Evolutionary conservation across 2,329 filamentous ascomycete genomes (phyloP).

Genomic region (Colletotrichum nymphaeae): DNA sequence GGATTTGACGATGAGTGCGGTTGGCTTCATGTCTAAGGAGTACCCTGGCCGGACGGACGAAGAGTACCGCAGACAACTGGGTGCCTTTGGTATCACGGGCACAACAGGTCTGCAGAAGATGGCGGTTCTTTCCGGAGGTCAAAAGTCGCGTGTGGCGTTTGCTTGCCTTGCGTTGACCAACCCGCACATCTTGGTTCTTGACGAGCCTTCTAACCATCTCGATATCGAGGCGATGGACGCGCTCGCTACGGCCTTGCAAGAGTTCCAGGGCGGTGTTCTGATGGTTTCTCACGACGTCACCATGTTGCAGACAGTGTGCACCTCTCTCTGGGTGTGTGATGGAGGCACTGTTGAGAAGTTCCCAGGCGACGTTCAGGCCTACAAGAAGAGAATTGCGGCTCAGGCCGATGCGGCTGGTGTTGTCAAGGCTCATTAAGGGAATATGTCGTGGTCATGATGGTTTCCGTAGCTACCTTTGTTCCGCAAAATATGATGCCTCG

Average conservation of each 20-base stretch:
- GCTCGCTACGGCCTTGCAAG: conserved; percentile 82
- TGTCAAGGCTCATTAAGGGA: conserved; percentile 70
- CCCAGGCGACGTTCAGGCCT: conserved; percentile 91
- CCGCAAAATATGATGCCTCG: neutral
- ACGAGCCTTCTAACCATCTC: conserved; percentile 98
- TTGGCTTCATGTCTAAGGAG: conserved; percentile 94
- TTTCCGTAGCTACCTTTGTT: neutral
- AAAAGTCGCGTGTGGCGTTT: conserved; percentile 98
- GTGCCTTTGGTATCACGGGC: conserved; percentile 89
- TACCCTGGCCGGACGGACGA: conserved; percentile 95
- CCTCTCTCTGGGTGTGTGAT: conserved; percentile 95
- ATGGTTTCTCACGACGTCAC: conserved; percentile 99
- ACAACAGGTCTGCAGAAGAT: conserved; percentile 98
- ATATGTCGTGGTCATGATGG: neutral
- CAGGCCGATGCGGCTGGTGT: conserved; percentile 92
- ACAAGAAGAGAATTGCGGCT: conserved; percentile 95
- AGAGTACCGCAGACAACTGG: conserved; percentile 94
- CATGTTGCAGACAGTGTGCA: conserved; percentile 97
- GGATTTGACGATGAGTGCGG: conserved; percentile 88
- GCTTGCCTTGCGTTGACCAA: conserved; percentile 94
- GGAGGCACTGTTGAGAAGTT: conserved; percentile 95
- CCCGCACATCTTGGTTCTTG: conserved; percentile 96
- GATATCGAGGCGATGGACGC: conserved; percentile 99
- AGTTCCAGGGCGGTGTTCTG: conserved; percentile 93
- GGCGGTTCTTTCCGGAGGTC: conserved; percentile 92